A percentile compares a stretch with the other conserved stretches of the same genome.
These are phyloP conservation scores for Epichloe sibirici DNA, from an alignment of 2,329 filamentous ascomycete species.

Conservation along the genomic window DNA sequence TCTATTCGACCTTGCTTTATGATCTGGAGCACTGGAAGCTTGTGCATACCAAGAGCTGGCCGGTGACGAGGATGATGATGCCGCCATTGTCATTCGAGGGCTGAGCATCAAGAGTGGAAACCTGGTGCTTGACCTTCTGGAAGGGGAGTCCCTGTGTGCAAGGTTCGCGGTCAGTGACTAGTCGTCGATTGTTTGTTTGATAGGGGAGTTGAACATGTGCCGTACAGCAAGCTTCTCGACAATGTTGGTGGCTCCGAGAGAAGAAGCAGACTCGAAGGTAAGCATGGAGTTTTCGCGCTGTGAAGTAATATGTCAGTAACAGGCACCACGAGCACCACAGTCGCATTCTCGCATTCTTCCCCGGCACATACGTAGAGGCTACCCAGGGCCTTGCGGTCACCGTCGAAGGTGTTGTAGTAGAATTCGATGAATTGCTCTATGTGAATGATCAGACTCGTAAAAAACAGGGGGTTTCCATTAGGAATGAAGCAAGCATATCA, in stretches of 20 bases:
- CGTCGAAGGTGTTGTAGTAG: slow-evolving; percentile 86
- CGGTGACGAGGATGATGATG: slow-evolving; percentile 81
- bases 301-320: slow-evolving; percentile 6
- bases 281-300: slow-evolving; percentile 81
- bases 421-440: slow-evolving; percentile 76
- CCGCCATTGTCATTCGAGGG: slow-evolving; percentile 52
- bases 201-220: background rate
- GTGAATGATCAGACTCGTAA: slow-evolving; percentile 1
- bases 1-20: background rate
- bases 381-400: slow-evolving; percentile 50
- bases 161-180: background rate
- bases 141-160: slow-evolving; percentile 59
- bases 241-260: slow-evolving; percentile 54
- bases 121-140: slow-evolving; percentile 65
- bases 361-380: slow-evolving; percentile 66
- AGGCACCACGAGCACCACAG: background rate
- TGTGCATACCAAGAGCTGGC: slow-evolving; percentile 61
- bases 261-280: slow-evolving; percentile 69
- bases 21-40: background rate
- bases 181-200: background rate
- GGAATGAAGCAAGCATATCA: background rate
- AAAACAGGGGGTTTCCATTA: background rate
- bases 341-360: background rate
- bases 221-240: slow-evolving; percentile 71
- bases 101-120: slow-evolving; percentile 72